A percentile compares a stretch with the other conserved stretches of the same genome.
phyloP scores from a whole-genome alignment of 2,329 filamentous ascomycete genomes.

The Venturia carpophila region DNA sequence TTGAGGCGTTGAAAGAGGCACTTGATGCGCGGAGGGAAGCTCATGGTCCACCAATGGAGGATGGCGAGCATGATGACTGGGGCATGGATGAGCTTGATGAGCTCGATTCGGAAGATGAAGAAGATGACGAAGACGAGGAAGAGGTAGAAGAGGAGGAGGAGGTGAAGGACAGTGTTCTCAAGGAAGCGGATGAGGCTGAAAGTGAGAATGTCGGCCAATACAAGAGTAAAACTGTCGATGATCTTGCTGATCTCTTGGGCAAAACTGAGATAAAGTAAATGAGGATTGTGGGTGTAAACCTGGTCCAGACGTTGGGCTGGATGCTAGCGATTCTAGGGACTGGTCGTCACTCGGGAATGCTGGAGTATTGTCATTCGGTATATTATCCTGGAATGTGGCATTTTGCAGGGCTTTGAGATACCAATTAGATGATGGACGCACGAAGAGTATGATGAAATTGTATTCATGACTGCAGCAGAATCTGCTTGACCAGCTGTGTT shows the following conservation, averaged over 20 bases:
- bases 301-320: background rate
- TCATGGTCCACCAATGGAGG: conserved; percentile 33
- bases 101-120: conserved; percentile 80
- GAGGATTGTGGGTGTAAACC: background rate
- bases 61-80: conserved; percentile 47
- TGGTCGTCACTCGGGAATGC: background rate
- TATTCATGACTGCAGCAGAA: background rate
- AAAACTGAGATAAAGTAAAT: conserved; percentile 48
- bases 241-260: conserved; percentile 64
- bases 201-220: conserved; percentile 63
- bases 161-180: conserved; percentile 43
- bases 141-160: conserved; percentile 59
- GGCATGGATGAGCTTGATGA: conserved; percentile 60
- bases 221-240: conserved; percentile 72
- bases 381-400: background rate
- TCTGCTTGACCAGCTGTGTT: too few relatives aligned
- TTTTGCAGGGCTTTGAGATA: background rate
- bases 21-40: conserved; percentile 69
- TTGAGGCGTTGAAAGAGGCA: conserved; percentile 56
- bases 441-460: background rate
- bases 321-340: background rate
- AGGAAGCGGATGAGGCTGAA: conserved; percentile 64
- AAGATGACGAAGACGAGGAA: conserved; percentile 59
- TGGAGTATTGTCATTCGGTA: background rate
- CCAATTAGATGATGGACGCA: background rate